A percentile compares a stretch with the other conserved stretches of the same genome.
These are phyloP conservation scores for Tylopilus sp. DNA, from an alignment of 768 basidiomycete species.

Conservation along the genomic window DNA sequence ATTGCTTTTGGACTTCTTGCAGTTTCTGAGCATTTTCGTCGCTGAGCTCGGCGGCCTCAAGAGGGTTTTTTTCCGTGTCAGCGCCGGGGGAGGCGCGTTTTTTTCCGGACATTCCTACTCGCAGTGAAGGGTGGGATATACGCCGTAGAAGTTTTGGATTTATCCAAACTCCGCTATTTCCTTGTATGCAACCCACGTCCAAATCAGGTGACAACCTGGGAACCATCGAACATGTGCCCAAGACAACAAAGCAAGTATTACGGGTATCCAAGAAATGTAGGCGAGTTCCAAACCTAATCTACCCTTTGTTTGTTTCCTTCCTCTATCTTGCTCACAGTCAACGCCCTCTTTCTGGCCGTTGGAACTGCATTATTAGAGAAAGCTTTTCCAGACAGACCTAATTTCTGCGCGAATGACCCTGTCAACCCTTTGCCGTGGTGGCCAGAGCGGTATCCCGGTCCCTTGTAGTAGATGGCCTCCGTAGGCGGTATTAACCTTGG, in stretches of 20 bases:
- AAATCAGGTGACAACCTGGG: constrained; percentile 3
- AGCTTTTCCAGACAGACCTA: constrained; percentile 34
- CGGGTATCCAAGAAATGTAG: neutral
- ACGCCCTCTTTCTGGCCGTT: constrained; percentile 35
- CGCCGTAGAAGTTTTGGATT: constrained; percentile 19
- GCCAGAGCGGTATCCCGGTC: constrained; percentile 81
- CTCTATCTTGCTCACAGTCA: constrained; percentile 42
- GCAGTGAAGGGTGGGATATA: constrained; percentile 1
- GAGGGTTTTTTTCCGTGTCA: constrained; percentile 67
- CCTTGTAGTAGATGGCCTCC: constrained; percentile 82
- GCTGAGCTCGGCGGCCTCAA: constrained; percentile 62
- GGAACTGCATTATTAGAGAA: constrained; percentile 37
- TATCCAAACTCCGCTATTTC: constrained; percentile 31
- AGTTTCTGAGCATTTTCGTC: constrained; percentile 73
- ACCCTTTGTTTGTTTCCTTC: constrained; percentile 79
- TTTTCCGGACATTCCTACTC: constrained; percentile 38
- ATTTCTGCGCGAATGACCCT: constrained; percentile 31
- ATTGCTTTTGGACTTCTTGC: constrained; percentile 60
- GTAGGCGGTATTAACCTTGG: constrained; percentile 78
- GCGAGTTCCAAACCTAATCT: constrained; percentile 42
- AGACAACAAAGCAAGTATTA: neutral
- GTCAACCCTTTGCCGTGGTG: constrained; percentile 73
- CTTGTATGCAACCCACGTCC: neutral
- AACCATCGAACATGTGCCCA: neutral
- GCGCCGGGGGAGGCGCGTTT: constrained; percentile 83